Evolutionary conservation across 768 basidiomycete genomes (phyloP), one percentile per base, ranked within the genome.

Genomic region (Leccinum subgranulosum): DNA sequence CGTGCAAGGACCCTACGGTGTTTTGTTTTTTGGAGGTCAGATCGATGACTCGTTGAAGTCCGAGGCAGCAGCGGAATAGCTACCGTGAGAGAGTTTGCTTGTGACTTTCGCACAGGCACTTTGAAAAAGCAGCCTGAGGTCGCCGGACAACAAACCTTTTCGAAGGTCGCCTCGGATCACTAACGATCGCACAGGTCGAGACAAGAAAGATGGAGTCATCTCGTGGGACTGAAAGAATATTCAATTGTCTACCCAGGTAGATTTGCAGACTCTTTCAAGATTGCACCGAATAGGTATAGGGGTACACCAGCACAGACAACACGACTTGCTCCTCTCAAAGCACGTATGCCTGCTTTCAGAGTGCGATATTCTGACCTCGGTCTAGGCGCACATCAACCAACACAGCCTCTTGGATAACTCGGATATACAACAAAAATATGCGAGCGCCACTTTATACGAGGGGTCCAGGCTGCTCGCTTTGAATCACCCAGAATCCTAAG

Each of bases 401-500:
- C 10, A 55, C 9, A 39, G 6, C 25, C 9, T 23, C 27, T 6
- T 10, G n/a, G 2, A 21, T 34, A 23, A 6, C 5, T 33, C 21
- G 12, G 11, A 27, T 14, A 9, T n/a, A 12, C 21, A 23, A 15
- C 15, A 31, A 23, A 9, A 41, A 15, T 19, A 12, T 49, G 21
- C 11, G 4, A 54, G 29, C 33, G 21, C 27, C 45, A 15, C 34
- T 50, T 49, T 27, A 61, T 29, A 3, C 3, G 19, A 33, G 31
- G 11, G 14, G 7, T 17, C 43, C 4, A n/a, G n/a, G n/a, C 41
- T 64, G 23, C 25, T 66, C 66, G 63, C 60, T 66, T 39, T 66
- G 66, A 9, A 63, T 25, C 1, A 66, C 11, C 60, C 39, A 60
- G 27, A 66, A 63, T 25, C 66, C 66, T 66, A 52, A 7, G 12